Evolutionary conservation across 2,329 filamentous ascomycete genomes (phyloP), one percentile per base, ranked within the genome.

Genomic region (Pestalotiopsis fici): DNA sequence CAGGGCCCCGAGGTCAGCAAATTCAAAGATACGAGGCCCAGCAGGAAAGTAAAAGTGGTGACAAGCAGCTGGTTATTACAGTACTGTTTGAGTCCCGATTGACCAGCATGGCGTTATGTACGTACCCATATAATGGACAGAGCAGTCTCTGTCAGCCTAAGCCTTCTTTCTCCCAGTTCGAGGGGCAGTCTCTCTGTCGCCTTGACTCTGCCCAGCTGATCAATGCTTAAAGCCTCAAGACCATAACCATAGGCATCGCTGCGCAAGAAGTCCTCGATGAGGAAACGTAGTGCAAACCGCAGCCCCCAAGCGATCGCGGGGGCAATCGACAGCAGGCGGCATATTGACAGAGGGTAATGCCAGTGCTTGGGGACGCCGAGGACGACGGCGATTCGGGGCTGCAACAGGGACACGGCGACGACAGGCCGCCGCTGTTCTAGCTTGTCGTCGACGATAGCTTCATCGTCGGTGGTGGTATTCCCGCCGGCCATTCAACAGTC

Each of bases 361-460:
- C 92, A 95, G 69, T 85, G 85, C 69, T 85, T 85, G 65, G 91
- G 89, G 18, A 96, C 88, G 64, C 93, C 92, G 59, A 95, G 86
- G 37, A 93, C 87, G 73, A 94, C 91, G 70, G 93, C 93, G 66
- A 95, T 89, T 66, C 92, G 91, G 13, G 93, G 93, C 75, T 94
- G 92, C 56, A 94, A 84, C 64, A 90, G 82, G 18, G 86, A 76
- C 28, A 74, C 71, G 67, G 73, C 67, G 60, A 76, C 74, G 65
- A 71, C 68, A 25, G 73, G 65, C 43, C 68, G n/a, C 28, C 59
- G 21, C 27, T 35, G 31, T 11, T 59, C 31, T 65, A 57, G 31
- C 25, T 64, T 55, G 13, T 66, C 59, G 57, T 37, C 28, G 57
- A 39, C 55, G 43, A 50, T 50, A 27, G 21, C 50, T 64, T 54